phyloP scores from a whole-genome alignment of 805 yeast species.

The Naumovozyma baii region DNA sequence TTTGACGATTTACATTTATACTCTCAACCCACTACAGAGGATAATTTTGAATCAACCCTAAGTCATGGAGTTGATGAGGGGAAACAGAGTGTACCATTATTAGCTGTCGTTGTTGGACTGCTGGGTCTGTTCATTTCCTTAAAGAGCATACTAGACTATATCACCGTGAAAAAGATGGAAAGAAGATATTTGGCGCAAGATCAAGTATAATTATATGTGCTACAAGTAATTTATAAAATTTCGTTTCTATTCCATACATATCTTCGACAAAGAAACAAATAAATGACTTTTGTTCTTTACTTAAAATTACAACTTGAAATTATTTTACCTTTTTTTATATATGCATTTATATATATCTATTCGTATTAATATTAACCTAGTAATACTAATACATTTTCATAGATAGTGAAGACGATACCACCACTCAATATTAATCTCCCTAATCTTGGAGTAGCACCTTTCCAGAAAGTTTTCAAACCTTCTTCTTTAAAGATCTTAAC shows the following conservation, averaged over 20 bases:
- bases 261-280: not conserved
- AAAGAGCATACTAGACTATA: conserved; percentile 64
- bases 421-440: conserved; percentile 91
- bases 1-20: conserved; percentile 34
- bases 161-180: conserved; percentile 71
- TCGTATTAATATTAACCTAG: conserved; percentile 12
- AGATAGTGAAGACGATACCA: conserved; percentile 93
- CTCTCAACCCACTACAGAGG: conserved; percentile 17
- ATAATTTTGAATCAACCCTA: conserved; percentile 23
- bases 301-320: not conserved
- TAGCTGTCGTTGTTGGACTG: conserved; percentile 54
- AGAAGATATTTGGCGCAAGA: conserved; percentile 27
- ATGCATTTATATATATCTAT: not conserved
- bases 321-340: no score
- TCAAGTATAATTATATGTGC: conserved; percentile 1
- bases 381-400: conserved; percentile 69
- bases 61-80: conserved; percentile 28
- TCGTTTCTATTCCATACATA: no score
- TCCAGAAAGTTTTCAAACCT: conserved; percentile 89
- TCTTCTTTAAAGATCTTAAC: conserved; percentile 71
- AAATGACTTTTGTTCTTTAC: no score
- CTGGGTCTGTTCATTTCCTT: conserved; percentile 58
- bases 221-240: no score
- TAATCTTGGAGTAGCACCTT: conserved; percentile 94
- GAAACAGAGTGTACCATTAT: conserved; percentile 35